Percentiles rank a stretch among this genome's conserved stretches.
phyloP scores from a whole-genome alignment of 208 protist genomes.

The Crithidia mellificae region DNA sequence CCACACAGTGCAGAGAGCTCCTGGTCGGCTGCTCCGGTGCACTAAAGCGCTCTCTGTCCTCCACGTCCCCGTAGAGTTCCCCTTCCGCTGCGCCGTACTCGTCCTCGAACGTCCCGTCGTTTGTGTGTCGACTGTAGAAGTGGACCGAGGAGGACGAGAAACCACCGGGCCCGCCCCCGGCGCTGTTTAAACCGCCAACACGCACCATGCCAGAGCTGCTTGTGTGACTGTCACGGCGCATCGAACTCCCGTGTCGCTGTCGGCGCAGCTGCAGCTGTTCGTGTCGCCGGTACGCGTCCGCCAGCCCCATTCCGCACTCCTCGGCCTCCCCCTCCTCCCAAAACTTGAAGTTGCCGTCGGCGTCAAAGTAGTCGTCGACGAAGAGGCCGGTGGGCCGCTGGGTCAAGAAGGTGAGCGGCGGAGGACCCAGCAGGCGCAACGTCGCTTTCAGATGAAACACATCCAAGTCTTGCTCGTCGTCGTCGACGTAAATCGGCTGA shows the following conservation, averaged over 20 bases:
- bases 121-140: neutral
- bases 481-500: conserved; percentile 35
- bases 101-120: neutral
- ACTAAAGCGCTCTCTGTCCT: too few relatives aligned
- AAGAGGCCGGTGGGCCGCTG: conserved; percentile 44
- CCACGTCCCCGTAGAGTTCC: neutral
- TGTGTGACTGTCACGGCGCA: too few relatives aligned
- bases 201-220: too few relatives aligned
- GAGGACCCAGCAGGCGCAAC: conserved; percentile 58
- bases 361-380: conserved; percentile 57
- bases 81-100: neutral
- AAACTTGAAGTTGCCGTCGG: conserved; percentile 44
- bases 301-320: conserved; percentile 26
- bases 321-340: conserved; percentile 36
- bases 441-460: conserved; percentile 56
- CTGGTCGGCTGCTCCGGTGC: too few relatives aligned
- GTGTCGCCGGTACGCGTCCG: conserved; percentile 10
- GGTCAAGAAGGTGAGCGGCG: conserved; percentile 37
- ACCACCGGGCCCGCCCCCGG: too few relatives aligned
- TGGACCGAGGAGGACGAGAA: neutral
- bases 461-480: conserved; percentile 53
- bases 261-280: conserved; percentile 14
- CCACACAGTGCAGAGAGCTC: too few relatives aligned
- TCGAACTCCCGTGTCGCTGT: neutral
- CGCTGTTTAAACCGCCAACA: neutral